Percentiles rank a stretch among this genome's conserved stretches.
These are phyloP conservation scores for Cicer bijugum DNA, from an alignment of 306 rosid species.

Conservation along the genomic window DNA sequence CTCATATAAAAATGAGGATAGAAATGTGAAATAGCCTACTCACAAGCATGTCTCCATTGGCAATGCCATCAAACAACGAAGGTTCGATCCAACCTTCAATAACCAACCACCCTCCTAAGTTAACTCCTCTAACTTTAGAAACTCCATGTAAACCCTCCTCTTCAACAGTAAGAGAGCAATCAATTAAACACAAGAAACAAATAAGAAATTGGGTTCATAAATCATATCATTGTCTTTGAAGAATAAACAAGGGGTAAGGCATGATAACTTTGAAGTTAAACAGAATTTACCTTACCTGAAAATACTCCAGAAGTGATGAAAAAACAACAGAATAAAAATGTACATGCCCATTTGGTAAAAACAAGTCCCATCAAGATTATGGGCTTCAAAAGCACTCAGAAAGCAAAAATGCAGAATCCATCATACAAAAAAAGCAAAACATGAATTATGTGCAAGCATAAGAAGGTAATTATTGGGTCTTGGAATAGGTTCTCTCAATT, in stretches of 20 bases:
- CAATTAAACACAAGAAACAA: slow-evolving; percentile 35
- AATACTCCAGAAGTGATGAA: slow-evolving; percentile 57
- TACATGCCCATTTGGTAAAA: slow-evolving; percentile 65
- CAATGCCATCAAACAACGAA: slow-evolving; percentile 89
- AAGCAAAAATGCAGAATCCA: slow-evolving; percentile 53
- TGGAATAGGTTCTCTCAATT: slow-evolving; percentile 47
- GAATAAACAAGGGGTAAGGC: slow-evolving; percentile 30
- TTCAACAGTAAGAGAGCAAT: slow-evolving; percentile 35
- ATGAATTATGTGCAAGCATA: slow-evolving; percentile 50
- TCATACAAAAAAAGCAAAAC: slow-evolving; percentile 39
- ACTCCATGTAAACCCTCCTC: slow-evolving; percentile 75
- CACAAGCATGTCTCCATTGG: slow-evolving; percentile 93
- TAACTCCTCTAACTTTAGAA: slow-evolving; percentile 81
- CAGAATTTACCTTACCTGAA: slow-evolving; percentile 69
- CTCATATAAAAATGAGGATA: slow-evolving; percentile 19
- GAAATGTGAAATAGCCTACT: slow-evolving; percentile 43
- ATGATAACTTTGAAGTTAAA: slow-evolving; percentile 35
- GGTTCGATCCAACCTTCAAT: slow-evolving; percentile 98
- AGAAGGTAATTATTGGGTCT: slow-evolving; percentile 38
- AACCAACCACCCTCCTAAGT: slow-evolving; percentile 96
- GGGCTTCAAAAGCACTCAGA: slow-evolving; percentile 51
- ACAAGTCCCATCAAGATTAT: slow-evolving; percentile 75
- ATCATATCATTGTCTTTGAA: background rate
- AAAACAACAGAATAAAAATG: slow-evolving; percentile 61
- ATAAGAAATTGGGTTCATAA: background rate